phyloP scores from a whole-genome alignment of 768 basidiomycete species.

The Boletellus sp. region DNA sequence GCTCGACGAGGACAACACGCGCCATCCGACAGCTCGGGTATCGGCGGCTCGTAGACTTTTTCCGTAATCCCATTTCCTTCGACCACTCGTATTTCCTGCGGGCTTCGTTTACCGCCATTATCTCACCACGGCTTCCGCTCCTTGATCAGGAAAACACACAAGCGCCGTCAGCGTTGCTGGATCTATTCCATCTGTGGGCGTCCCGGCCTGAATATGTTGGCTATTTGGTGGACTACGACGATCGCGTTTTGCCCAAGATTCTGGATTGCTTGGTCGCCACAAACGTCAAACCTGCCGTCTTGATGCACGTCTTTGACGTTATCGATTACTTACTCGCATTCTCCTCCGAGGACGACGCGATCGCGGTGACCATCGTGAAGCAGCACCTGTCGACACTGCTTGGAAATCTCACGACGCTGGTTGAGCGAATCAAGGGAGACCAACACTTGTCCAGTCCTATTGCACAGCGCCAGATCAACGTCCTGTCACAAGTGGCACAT shows the following conservation, averaged over 20 bases:
- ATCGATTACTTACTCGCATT: slow-evolving; percentile 64
- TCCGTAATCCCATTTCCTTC: slow-evolving; percentile 67
- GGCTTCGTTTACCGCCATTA: slow-evolving; percentile 62
- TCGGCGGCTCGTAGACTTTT: slow-evolving; percentile 86
- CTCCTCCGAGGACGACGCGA: slow-evolving; percentile 46
- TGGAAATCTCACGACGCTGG: slow-evolving; percentile 62
- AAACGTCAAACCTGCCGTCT: slow-evolving; percentile 83
- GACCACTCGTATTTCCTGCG: slow-evolving; percentile 72
- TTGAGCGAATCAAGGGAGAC: slow-evolving; percentile 56
- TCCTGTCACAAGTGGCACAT: slow-evolving; percentile 77
- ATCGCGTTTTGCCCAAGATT: slow-evolving; percentile 65
- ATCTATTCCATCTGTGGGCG: slow-evolving; percentile 81
- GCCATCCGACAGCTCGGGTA: slow-evolving; percentile 78
- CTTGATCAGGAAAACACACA: slow-evolving; percentile 88
- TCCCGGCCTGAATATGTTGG: slow-evolving; percentile 49
- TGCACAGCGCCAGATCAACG: slow-evolving; percentile 74
- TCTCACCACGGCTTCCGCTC: slow-evolving; percentile 74
- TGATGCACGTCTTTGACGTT: slow-evolving; percentile 80
- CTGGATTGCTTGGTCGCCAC: slow-evolving; percentile 78
- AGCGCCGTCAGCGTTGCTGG: slow-evolving; percentile 82
- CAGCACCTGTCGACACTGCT: slow-evolving; percentile 74
- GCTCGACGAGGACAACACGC: slow-evolving; percentile 41
- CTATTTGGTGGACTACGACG: slow-evolving; percentile 69
- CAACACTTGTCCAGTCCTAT: slow-evolving; percentile 55
- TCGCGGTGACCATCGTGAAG: slow-evolving; percentile 54